A percentile compares a stretch with the other conserved stretches of the same genome.
These are phyloP conservation scores for Wickerhamomyces silvicola DNA, from an alignment of 805 yeast species.

Conservation along the genomic window DNA sequence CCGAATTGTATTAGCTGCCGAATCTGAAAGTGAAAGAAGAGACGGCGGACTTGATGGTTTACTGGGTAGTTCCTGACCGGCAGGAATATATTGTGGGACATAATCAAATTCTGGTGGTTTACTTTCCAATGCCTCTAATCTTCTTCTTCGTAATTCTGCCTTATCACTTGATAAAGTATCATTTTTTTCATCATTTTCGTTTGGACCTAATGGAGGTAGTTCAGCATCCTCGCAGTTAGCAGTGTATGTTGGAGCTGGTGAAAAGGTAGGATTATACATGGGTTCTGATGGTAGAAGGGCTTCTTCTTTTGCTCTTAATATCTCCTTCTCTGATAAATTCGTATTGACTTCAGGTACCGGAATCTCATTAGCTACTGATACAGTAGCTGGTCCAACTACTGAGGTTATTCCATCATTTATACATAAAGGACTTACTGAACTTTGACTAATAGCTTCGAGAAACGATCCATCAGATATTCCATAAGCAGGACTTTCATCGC, in stretches of 20 bases:
- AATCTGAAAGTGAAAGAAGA: neutral
- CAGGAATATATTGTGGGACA: conserved; percentile 19
- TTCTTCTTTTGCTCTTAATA: conserved; percentile 45
- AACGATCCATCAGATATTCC: conserved; percentile 2
- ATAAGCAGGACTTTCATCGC: neutral
- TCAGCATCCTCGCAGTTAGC: neutral
- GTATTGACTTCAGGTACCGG: conserved; percentile 5
- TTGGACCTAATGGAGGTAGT: neutral
- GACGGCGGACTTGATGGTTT: no score
- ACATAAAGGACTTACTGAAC: conserved; percentile 22
- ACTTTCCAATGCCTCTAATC: conserved; percentile 33
- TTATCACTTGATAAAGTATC: conserved; percentile 25
- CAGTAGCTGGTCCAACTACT: neutral
- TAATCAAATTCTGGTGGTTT: conserved; percentile 32
- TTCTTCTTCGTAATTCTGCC: conserved; percentile 31
- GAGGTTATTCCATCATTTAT: conserved; percentile 6
- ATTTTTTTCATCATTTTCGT: neutral
- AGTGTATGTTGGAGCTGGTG: conserved; percentile 19
- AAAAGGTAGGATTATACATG: conserved; percentile 1
- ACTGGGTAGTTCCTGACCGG: conserved; percentile 1
- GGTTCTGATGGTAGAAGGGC: conserved; percentile 62
- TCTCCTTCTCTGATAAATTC: conserved; percentile 50
- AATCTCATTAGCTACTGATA: conserved; percentile 8
- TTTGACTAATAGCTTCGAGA: conserved; percentile 14
- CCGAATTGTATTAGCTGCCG: neutral